Base-by-base conservation (phyloP, 176 grass and related monocot species). In the Cenchrus americanus region DNA sequence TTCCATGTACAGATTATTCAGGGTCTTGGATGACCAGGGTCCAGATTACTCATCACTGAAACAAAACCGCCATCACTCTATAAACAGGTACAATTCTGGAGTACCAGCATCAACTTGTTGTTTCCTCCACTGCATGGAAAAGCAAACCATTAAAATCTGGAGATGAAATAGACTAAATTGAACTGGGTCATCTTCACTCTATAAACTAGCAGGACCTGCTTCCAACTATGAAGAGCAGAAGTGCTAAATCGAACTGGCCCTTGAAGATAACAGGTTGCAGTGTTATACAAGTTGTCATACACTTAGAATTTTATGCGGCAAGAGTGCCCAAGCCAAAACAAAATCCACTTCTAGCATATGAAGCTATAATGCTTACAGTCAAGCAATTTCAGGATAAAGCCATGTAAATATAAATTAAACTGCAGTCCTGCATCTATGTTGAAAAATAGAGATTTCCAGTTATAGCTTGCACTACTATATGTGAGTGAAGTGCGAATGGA, bases 61-160 rank as follows among this genome's bases (percentile, higher is more conserved):
- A 78, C 71, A 82, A 90, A 90, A 86, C 55, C 21, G 49, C 58
- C 48, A 11, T 43, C 41, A 78, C 74, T 58, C 64, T 86, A 90
- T 79, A 83, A 83, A 90, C 79, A 86, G 58, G 58, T 61, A 10
- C 26, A 7, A 47, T 75, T 74, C 88, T 83, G 73, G 79, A 67
- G 84, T 60, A 83, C 84, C 84, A 83, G 74, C 88, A 83, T 82
- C 80, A 87, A 83, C 67, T 82, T 86, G 73, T 86, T 83, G 52
- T 54, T 61, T 87, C 59, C 51, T 51, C 12, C 73, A 66, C 88
- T 89, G 88, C 88, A 86, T 73, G 64, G 59, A 83, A n/a, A 73
- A 50, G n/a, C 14, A 73, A 44, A 57, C 13, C 18, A 67, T 37
- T n/a, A 73, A 69, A 13, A 73, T 37, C 6, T 48, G 9, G 11